These are phyloP conservation scores for Yamadazyma jaroonii DNA, from an alignment of 1,139 yeast genomes.

Conservation along the genomic window DNA sequence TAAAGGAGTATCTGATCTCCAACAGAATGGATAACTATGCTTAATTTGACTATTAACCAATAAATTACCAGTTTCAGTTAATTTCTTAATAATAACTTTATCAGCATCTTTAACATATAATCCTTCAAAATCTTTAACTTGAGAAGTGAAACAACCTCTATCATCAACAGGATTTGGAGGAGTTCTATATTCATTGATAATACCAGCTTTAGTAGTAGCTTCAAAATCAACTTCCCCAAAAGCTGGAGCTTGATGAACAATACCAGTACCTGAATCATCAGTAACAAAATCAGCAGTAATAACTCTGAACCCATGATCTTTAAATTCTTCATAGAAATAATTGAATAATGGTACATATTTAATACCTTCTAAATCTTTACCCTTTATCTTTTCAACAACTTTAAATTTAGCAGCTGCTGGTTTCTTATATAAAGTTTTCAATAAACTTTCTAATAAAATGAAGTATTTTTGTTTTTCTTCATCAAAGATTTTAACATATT, in stretches of 20 bases:
- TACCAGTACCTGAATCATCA: conserved; percentile 96
- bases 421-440: conserved; percentile 85
- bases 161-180: conserved; percentile 97
- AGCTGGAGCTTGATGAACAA: conserved; percentile 97
- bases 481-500: conserved; percentile 87
- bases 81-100: conserved; percentile 77
- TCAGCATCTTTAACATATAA: conserved; percentile 95
- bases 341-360: conserved; percentile 81
- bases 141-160: conserved; percentile 74
- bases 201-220: conserved; percentile 73
- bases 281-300: conserved; percentile 82
- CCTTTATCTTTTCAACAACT: conserved; percentile 75
- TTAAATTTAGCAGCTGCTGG: conserved; percentile 88
- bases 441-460: conserved; percentile 77
- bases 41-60: conserved; percentile 77
- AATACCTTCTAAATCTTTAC: conserved; percentile 74
- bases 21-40: conserved; percentile 98
- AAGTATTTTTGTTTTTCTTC: conserved; percentile 79
- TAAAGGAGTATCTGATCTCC: conserved; percentile 99
- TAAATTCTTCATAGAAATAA: conserved; percentile 73
- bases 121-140: conserved; percentile 75
- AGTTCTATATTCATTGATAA: conserved; percentile 61
- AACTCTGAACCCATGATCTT: conserved; percentile 78
- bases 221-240: conserved; percentile 98
- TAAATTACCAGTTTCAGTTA: conserved; percentile 75